Evolutionary conservation across 257 asterid species (phyloP).

Genomic region (Linaria vulgaris): DNA sequence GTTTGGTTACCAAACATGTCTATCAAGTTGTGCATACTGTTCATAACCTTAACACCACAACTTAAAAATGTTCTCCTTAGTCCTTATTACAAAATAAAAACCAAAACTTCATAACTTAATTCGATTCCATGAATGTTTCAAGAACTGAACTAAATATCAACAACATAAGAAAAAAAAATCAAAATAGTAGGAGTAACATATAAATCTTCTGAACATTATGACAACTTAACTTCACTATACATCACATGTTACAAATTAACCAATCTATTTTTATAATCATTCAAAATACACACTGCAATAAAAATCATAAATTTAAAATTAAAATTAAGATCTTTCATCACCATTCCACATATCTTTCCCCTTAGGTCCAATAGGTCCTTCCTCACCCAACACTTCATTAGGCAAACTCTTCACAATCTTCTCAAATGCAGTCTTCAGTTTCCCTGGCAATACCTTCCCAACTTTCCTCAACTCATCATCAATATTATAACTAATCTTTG

Average conservation of each 20-base stretch:
- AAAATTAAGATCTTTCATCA: constrained; percentile 56
- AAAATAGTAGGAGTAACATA: not conserved
- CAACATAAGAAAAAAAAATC: too few species aligned
- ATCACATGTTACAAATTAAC: not conserved
- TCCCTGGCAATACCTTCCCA: constrained; percentile 55
- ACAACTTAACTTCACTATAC: not conserved
- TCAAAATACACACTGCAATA: not conserved
- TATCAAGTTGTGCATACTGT: not conserved
- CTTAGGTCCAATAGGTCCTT: constrained; percentile 88
- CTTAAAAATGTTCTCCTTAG: too few species aligned
- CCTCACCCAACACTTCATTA: constrained; percentile 70
- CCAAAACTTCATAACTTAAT: too few species aligned
- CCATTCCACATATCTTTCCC: constrained; percentile 75
- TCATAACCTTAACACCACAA: not conserved
- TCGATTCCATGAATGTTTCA: too few species aligned
- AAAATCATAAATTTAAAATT: not conserved
- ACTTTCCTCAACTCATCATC: constrained; percentile 56
- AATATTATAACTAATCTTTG: constrained; percentile 51
- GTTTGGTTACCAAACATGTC: not conserved
- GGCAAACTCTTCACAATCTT: constrained; percentile 53
- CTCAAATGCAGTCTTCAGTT: constrained; percentile 41
- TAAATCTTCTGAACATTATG: not conserved
- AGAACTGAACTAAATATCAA: too few species aligned
- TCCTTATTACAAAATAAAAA: too few species aligned
- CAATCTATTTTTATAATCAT: too few species aligned